Base-by-base conservation (phyloP, 495 filamentous ascomycete genomes). In the Hypomontagnella monticulosa region DNA sequence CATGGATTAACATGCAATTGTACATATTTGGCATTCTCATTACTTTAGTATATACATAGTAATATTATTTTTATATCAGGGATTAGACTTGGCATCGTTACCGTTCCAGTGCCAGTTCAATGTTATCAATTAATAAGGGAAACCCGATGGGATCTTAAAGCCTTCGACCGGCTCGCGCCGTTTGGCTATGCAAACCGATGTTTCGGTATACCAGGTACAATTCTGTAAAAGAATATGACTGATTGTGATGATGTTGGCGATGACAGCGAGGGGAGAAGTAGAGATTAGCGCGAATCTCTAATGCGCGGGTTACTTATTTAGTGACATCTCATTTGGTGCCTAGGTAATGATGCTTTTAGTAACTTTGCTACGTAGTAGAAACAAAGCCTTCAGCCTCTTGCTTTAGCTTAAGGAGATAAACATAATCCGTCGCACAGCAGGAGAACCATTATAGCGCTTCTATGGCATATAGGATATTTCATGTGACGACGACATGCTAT, bases 81-180 rank as follows among this genome's bases (percentile, higher is more conserved):
- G 57, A 10, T 53, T 18, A 40, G 12, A 3, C 64, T 62, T 62
- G 46, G 57, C 54, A 37, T 11, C 40, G 34, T 51, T 53, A 36
- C 42, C 46, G 53, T 57, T 53, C 54, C 61, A 34, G 53, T 57
- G 46, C 54, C 61, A 34, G 43, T 36, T 23, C 19, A 42, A 23
- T 2, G 23, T 20, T 33, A 27, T 27, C 23, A 6, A 27, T 27
- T 6, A 27, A 27, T 27, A 27, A 42, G 14, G 36, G 41, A 20
- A 57, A 46, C 33, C 27, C 27, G 20, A 34, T 32, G 23, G 36
- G 42, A 11, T 19, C 23, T 19, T 36, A 14, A 48, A 10, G 23
- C 32, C n/a, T 56, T 36, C 50, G 37, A 16, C 38, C 61, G 61
- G 61, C 53, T 58, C 47, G 61, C 20, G 47, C 61, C 61, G 54